These are phyloP conservation scores for Ceratocystis destructans DNA, from an alignment of 2,329 filamentous ascomycete species.

Conservation along the genomic window DNA sequence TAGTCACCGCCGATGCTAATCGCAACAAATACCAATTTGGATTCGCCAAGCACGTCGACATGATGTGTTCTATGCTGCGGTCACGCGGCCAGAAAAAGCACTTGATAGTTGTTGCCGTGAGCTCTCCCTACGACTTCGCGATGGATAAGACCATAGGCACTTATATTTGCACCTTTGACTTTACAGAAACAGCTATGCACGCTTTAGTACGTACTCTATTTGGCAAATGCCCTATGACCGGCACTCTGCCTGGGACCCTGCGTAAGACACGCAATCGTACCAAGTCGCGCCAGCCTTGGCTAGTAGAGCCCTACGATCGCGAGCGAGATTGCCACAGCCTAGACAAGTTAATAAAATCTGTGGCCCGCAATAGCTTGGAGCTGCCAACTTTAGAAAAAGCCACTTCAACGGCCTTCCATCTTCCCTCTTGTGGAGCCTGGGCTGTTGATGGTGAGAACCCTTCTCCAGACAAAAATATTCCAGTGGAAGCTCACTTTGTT, in stretches of 20 bases:
- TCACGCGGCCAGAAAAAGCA: conserved; percentile 73
- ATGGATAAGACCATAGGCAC: conserved; percentile 83
- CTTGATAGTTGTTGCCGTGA: conserved; percentile 79
- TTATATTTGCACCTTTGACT: conserved; percentile 92
- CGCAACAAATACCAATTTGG: conserved; percentile 86
- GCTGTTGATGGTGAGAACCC: conserved; percentile 28
- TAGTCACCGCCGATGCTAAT: conserved; percentile 87
- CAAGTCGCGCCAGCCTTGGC: conserved; percentile 87
- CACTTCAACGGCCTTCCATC: conserved; percentile 60
- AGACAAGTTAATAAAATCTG: conserved; percentile 56
- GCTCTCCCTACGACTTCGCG: conserved; percentile 91
- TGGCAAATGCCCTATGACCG: conserved; percentile 52
- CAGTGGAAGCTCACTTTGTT: conserved; percentile 75
- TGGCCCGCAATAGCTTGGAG: conserved; percentile 52
- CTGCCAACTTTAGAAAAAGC: conserved; percentile 57
- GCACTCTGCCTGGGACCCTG: conserved; percentile 57
- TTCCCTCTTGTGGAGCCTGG: conserved; percentile 29
- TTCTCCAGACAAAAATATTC: conserved; percentile 24
- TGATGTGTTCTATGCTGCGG: conserved; percentile 79
- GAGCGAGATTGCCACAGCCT: conserved; percentile 61
- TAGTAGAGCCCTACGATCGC: conserved; percentile 77
- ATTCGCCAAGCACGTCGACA: conserved; percentile 89
- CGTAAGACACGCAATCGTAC: conserved; percentile 75
- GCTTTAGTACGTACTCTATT: conserved; percentile 73
- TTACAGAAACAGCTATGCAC: conserved; percentile 80